Percentiles rank a stretch among this genome's conserved stretches.
Conservation (phyloP, 164 flowering plant genomes). For the Magnolia officinalis region DNA sequence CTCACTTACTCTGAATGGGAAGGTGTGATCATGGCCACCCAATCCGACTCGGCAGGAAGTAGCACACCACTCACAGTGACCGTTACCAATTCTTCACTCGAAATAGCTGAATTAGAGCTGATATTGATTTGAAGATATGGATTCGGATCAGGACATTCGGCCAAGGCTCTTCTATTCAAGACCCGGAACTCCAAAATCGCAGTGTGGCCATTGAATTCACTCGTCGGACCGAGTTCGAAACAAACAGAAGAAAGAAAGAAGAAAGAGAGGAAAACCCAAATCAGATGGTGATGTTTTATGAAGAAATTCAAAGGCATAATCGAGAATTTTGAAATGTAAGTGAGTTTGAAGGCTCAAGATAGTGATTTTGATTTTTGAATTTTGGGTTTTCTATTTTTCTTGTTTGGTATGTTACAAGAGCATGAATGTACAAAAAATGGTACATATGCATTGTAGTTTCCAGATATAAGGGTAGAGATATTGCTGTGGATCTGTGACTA, state of each 20-base stretch:
- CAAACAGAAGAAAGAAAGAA: constrained; percentile 8
- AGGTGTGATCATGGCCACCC: constrained; percentile 89
- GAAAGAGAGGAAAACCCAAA: neutral
- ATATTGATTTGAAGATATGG: constrained; percentile 43
- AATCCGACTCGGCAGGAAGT: constrained; percentile 36
- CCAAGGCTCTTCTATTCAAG: constrained; percentile 43
- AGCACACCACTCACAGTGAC: constrained; percentile 62
- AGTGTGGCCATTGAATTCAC: constrained; percentile 31
- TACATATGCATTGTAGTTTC: neutral
- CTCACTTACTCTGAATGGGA: constrained; percentile 31
- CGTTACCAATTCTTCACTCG: constrained; percentile 44
- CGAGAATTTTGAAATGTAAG: neutral
- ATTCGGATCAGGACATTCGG: constrained; percentile 38
- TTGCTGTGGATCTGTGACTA: neutral
- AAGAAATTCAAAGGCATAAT: neutral
- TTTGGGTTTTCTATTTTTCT: neutral
- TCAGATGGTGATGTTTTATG: too few species aligned
- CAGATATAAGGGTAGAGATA: neutral
- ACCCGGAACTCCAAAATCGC: constrained; percentile 53
- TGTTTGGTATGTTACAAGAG: neutral
- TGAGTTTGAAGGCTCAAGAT: neutral
- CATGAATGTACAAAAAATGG: neutral
- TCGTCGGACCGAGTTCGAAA: constrained; percentile 14
- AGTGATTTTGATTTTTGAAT: neutral
- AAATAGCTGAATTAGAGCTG: constrained; percentile 25